Evolutionary conservation across 352 stramenopile genomes (phyloP), one percentile per base, ranked within the genome.

Genomic region (Phytopythium chamaehyphon): DNA sequence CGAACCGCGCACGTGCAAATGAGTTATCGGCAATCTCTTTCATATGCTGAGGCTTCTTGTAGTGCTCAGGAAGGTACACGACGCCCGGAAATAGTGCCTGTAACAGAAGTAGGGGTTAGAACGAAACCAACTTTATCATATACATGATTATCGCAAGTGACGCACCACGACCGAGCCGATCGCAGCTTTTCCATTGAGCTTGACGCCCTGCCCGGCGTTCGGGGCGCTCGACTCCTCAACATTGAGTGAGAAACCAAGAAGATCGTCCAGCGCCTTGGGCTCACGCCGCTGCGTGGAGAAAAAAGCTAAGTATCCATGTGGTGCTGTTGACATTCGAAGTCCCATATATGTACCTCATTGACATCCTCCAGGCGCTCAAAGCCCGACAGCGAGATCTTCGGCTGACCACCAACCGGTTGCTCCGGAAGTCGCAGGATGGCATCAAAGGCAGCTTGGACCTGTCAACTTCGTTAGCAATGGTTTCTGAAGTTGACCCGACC

Each of bases 61-160:
- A 88, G 59, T 95, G 84, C 62, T 95, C 84, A 16, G 84, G 81
- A 26, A 92, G 61, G 54, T 92, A 95, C 19, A 93, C 82, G 1
- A 73, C 84, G 15, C 84, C 84, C 10, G 84, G 82, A 42, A 88
- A 92, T 23, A 92, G 45, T 10, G 81, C 81, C 80, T 91, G 23
- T 14, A 56, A n/a, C 23, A 36, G 14, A 14, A 9, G 5, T 10
- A 5, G 28, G 5, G 28, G 28, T 33, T 33, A 33, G 28, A 51
- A 24, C 22, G 19, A 12, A 12, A 22, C 54, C 1, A 9, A 54
- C 19, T 33, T 1, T 12, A 33, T 36, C 35, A 52, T 37, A 53
- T n/a, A 8, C 23, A 38, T 4, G 19, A 53, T 42, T 21, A n/a
- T n/a, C 33, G 10, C 40, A 26, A 14, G 35, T 54, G 62, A 51